phyloP scores from a whole-genome alignment of 495 filamentous ascomycete species.

The Gamarada debralockiae region DNA sequence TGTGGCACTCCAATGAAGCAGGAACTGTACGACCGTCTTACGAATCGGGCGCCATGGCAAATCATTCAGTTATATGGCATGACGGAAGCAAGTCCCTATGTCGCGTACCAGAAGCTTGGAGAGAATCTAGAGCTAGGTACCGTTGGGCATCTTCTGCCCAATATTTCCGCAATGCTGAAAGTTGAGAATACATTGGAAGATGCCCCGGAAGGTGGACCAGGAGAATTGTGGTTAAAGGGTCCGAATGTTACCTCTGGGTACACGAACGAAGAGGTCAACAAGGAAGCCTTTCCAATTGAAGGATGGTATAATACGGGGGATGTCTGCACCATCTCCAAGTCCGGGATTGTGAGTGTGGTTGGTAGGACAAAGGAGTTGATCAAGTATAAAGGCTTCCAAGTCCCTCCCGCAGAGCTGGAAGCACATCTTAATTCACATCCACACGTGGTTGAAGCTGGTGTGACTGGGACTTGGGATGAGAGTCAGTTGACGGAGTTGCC shows the following conservation, averaged over 20 bases:
- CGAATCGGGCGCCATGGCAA: no score
- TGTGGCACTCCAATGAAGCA: no score
- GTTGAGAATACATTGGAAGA: conserved; percentile 1
- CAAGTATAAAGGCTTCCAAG: conserved; percentile 69
- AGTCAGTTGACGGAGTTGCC: conserved; percentile 75
- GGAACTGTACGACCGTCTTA: no score
- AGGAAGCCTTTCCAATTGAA: conserved; percentile 49
- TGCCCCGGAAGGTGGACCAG: conserved; percentile 40
- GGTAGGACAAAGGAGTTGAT: conserved; percentile 69
- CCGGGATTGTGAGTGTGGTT: conserved; percentile 56
- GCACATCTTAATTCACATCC: conserved; percentile 64
- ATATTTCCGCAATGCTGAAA: conserved; percentile 79
- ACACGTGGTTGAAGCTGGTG: conserved; percentile 62
- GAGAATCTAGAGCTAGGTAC: no score
- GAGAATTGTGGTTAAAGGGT: conserved; percentile 65
- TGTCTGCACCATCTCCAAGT: conserved; percentile 53
- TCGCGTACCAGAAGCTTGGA: no score
- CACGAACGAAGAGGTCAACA: conserved; percentile 63
- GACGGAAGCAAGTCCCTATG: no score
- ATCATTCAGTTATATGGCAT: no score
- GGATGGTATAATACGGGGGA: conserved; percentile 68
- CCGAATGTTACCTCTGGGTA: no score
- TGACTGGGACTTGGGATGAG: conserved; percentile 57
- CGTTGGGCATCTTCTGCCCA: conserved; percentile 68
- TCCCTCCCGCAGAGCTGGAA: conserved; percentile 70